Conservation (phyloP, 192 early-diverging fungal genomes). For the Spizellomyces sp. region DNA sequence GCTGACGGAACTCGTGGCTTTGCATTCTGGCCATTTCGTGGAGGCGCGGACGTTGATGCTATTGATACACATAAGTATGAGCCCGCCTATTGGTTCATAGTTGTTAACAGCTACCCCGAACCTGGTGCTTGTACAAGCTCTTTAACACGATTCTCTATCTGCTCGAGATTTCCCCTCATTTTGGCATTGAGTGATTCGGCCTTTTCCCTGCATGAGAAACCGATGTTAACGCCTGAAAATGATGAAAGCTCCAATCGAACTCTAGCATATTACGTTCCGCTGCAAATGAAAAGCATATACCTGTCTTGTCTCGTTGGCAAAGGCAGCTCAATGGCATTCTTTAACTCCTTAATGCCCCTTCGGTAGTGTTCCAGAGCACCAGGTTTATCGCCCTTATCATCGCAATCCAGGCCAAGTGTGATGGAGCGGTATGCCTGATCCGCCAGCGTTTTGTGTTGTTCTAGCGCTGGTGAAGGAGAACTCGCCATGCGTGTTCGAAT, state of each 20-base stretch:
- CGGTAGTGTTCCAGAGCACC: conserved; percentile 44
- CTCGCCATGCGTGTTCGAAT: too few relatives aligned
- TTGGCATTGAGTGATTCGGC: conserved; percentile 47
- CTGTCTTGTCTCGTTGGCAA: conserved; percentile 31
- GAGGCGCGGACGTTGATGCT: not conserved
- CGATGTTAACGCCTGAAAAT: not conserved
- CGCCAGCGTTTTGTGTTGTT: conserved; percentile 37
- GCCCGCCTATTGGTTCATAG: not conserved
- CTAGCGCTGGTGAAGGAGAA: not conserved
- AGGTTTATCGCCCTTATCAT: conserved; percentile 35
- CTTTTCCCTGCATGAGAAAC: conserved; percentile 24
- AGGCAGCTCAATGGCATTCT: conserved; percentile 35
- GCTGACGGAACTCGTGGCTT: not conserved
- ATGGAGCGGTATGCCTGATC: conserved; percentile 44
- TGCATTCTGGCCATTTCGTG: not conserved
- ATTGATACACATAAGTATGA: not conserved
- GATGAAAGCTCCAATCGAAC: not conserved
- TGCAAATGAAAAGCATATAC: conserved; percentile 17
- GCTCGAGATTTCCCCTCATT: conserved; percentile 40
- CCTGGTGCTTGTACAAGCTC: conserved; percentile 23
- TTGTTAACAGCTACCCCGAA: not conserved
- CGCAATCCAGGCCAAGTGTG: conserved; percentile 43
- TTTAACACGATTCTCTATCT: conserved; percentile 41
- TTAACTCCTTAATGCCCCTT: conserved; percentile 39
- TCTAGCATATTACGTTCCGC: too few relatives aligned